These are phyloP conservation scores for Colletotrichum agaves DNA, from an alignment of 2,329 filamentous ascomycete species.

Conservation along the genomic window DNA sequence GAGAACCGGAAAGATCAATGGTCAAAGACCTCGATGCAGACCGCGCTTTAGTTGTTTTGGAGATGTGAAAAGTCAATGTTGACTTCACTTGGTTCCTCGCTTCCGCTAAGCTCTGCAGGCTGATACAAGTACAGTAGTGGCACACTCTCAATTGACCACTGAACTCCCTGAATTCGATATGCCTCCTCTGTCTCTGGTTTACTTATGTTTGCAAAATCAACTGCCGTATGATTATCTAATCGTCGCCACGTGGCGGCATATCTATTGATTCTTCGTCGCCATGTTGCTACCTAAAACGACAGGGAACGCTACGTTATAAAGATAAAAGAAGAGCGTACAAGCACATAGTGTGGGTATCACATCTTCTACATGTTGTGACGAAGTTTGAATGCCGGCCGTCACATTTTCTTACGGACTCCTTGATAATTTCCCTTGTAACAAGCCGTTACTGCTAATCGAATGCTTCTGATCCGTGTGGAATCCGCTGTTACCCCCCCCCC, in stretches of 20 bases:
- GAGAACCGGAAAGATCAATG: neutral
- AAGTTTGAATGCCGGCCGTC: slow-evolving; percentile 30
- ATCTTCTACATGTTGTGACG: slow-evolving; percentile 19
- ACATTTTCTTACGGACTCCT: slow-evolving; percentile 12
- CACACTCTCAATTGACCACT: too few species aligned
- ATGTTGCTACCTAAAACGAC: neutral
- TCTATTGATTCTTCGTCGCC: slow-evolving; percentile 28
- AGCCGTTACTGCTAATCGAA: slow-evolving; percentile 12
- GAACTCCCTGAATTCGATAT: neutral
- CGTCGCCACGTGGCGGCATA: neutral
- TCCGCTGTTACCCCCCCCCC: slow-evolving; percentile 15
- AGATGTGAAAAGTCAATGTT: slow-evolving; percentile 14
- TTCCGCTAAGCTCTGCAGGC: neutral
- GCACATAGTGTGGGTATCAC: slow-evolving; percentile 17
- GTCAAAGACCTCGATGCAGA: neutral
- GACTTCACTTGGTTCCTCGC: slow-evolving; percentile 11
- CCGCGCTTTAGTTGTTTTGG: too few species aligned
- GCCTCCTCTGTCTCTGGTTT: too few species aligned
- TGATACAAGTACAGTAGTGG: too few species aligned
- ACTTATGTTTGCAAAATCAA: neutral
- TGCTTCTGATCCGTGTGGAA: slow-evolving; percentile 19
- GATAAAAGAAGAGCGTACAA: slow-evolving; percentile 6
- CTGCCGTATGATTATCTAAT: neutral
- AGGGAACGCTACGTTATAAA: slow-evolving; percentile 19
- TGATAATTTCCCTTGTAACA: neutral